Evolutionary conservation across 2,329 filamentous ascomycete genomes (phyloP), one percentile per base, ranked within the genome.

Genomic region (Talaromyces sp.): DNA sequence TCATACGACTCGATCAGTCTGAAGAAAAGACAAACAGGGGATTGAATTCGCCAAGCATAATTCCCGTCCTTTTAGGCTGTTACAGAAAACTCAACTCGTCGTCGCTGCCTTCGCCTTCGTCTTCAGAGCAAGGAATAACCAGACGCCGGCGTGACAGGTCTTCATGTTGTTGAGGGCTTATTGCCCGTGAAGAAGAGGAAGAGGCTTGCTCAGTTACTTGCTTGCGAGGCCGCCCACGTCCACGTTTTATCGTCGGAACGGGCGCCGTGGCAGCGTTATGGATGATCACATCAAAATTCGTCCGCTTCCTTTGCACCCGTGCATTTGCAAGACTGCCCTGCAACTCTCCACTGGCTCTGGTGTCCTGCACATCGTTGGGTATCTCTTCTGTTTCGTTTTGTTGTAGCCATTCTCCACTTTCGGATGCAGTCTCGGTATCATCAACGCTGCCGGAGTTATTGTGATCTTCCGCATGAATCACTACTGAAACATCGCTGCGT

Each of bases 1-100:
- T 22, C 17, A 41, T 19, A 28, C 13, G 17, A 40, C 21, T 25
- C 25, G 15, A 33, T 53, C 37, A 10, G n/a, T n/a, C 15, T n/a
- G 3, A 4, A 28, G 28, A 10, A 11, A n/a, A 19, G 11, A 48
- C 17, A 35, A 33, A 48, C n/a, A 33, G 5, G 25, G 45, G 11
- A 19, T 48, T 17, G 17, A 33, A 33, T n/a, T 25, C n/a, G 33
- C 19, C 15, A 48, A 33, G 25, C 28, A 35, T 48, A 35, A 4
- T 35, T 13, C 5, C 28, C 28, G n/a, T 28, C 17, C 28, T 25
- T 51, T 52, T 39, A 37, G 33, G 48, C 9, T 21, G 54, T 50
- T 41, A 56, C 31, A 74, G 55, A 62, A 72, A 73, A 61, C 70
- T 73, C 19, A 74, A 64, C 61, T 74, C 72, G 54, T 74, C 71